A percentile compares a stretch with the other conserved stretches of the same genome.
Evolutionary conservation across 2,329 filamentous ascomycete species (phyloP).

Genomic region (Trichoderma arundinaceum): DNA sequence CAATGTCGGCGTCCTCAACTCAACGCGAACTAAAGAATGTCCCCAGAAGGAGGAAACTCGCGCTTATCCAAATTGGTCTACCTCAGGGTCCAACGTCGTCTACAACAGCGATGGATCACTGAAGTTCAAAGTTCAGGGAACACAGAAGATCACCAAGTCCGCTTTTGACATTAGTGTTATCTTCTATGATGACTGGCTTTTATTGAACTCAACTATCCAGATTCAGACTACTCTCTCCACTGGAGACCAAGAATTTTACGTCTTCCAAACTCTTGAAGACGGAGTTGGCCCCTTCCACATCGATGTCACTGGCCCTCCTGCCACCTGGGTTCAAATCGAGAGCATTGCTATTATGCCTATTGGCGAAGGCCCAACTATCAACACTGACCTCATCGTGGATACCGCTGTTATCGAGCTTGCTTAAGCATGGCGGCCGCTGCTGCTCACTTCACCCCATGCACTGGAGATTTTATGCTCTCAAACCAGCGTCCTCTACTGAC

Average conservation of each 20-base stretch:
- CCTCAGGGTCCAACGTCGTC: constrained; percentile 15
- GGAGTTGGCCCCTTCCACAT: constrained; percentile 17
- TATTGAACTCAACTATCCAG: not conserved
- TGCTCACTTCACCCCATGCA: too few species aligned
- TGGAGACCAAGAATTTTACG: constrained; percentile 6
- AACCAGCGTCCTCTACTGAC: too few species aligned
- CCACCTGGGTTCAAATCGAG: not conserved
- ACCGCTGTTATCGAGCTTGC: constrained; percentile 12
- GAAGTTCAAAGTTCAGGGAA: not conserved
- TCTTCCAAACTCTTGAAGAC: constrained; percentile 12
- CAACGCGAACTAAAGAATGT: not conserved
- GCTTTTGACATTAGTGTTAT: constrained; percentile 10
- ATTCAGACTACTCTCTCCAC: constrained; percentile 8
- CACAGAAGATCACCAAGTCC: constrained; percentile 9
- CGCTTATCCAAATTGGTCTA: constrained; percentile 1
- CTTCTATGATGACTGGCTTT: not conserved
- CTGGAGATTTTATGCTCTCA: too few species aligned
- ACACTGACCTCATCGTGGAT: constrained; percentile 12
- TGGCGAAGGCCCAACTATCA: constrained; percentile 18
- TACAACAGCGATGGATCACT: constrained; percentile 11
- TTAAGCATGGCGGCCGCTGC: not conserved
- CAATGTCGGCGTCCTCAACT: not conserved
- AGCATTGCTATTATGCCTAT: constrained; percentile 11
- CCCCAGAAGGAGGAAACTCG: constrained; percentile 5
- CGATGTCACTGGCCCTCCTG: not conserved